Base-by-base conservation (phyloP, 495 filamentous ascomycete species). In the Penicillium egyptiacum region DNA sequence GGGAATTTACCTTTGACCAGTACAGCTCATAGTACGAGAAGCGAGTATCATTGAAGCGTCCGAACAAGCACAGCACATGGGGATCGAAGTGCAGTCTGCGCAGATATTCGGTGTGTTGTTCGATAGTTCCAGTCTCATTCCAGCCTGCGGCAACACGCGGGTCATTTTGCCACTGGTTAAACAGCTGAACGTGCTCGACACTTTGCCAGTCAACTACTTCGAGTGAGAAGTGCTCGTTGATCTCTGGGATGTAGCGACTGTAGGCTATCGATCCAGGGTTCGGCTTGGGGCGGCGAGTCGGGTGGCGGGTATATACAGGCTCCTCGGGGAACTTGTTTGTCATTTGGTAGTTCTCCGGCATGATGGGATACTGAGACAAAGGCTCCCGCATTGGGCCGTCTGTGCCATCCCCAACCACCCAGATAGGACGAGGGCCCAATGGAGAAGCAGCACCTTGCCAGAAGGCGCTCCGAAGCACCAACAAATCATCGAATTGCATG, bases 21-120 rank as follows among this genome's bases (percentile, higher is more conserved):
- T 89, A 89, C 3, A 88, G 70, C 70, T 89, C 86, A 62, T 84
- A 88, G 57, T 88, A 88, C 0, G 85, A 82, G 66, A 89, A 89
- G 7, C 67, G 72, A 28, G 70, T 75, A 19, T 84, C 83, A 26
- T 88, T 76, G 54, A 87, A 89, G 1, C 79, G 71, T 0, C 81
- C 86, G 57, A 89, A 75, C 55, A 89, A 66, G 42, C 82, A 79
- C 8, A 88, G 69, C 44, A 83, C 79, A 60, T 87, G 85, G 4
- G 83, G 83, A 53, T 89, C 85, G 25, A 79, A 78, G 58, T 87
- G 80, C 47, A 83, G 73, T 41, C 75, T 73, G 12, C 77, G 71
- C 17, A 89, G 72, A 63, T 89, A 89, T 64, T 80, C 77, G 39
- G 78, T 70, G 62, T 88, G 86, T 63, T 88, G 77, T 10, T 85